phyloP scores from a whole-genome alignment of 768 basidiomycete species.

The Zangia roseola region DNA sequence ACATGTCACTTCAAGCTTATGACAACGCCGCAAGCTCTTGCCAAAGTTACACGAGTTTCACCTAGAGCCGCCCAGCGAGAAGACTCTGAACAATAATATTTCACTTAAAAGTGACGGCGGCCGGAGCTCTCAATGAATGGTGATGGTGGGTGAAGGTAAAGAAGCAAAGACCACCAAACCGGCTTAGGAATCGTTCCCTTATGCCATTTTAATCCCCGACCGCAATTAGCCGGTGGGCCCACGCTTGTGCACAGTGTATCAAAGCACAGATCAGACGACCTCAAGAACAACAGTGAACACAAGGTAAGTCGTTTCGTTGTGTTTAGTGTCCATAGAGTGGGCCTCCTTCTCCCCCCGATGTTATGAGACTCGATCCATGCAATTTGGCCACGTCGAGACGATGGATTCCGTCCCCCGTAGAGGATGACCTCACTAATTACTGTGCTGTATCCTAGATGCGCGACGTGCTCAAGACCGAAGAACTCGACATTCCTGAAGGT shows the following conservation, averaged over 20 bases:
- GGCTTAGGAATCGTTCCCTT: conserved; percentile 27
- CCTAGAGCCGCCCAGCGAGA: conserved; percentile 31
- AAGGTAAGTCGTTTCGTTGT: conserved; percentile 26
- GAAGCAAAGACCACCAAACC: conserved; percentile 24
- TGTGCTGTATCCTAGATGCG: conserved; percentile 61
- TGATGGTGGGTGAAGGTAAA: conserved; percentile 50
- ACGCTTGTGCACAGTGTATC: conserved; percentile 2
- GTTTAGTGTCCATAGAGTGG: background rate
- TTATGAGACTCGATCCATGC: conserved; percentile 3
- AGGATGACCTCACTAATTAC: conserved; percentile 36
- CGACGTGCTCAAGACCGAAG: conserved; percentile 92
- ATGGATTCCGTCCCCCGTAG: conserved; percentile 39
- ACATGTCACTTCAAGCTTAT: conserved; percentile 51
- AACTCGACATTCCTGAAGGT: conserved; percentile 82
- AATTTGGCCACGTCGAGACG: conserved; percentile 3
- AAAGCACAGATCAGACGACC: conserved; percentile 17
- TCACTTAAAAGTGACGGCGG: conserved; percentile 50
- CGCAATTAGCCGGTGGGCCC: conserved; percentile 26
- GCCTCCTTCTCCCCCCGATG: background rate
- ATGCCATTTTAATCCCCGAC: conserved; percentile 36
- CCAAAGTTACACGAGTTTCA: conserved; percentile 34
- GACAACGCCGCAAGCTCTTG: conserved; percentile 29
- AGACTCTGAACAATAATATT: conserved; percentile 41
- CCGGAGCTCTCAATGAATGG: conserved; percentile 36
- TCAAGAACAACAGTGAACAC: conserved; percentile 25